Evolutionary conservation across 108 stramenopile species (phyloP).

Genomic region (Nitzschia putrida): DNA sequence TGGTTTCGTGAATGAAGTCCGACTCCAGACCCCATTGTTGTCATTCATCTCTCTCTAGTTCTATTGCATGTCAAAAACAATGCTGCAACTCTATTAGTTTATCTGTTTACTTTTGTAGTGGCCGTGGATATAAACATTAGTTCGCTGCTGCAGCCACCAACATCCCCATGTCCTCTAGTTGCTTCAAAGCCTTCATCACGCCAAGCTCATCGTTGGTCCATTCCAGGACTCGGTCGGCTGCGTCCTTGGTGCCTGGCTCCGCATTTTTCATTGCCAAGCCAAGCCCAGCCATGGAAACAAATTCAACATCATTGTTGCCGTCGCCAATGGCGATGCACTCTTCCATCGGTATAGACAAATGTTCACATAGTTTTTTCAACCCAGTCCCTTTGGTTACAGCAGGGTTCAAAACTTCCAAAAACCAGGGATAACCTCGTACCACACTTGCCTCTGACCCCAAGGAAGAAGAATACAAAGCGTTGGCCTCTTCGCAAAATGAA

Average conservation of each 20-base stretch:
- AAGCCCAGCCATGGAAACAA: slow-evolving; percentile 58
- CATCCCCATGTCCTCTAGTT: not conserved
- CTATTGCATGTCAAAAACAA: no score
- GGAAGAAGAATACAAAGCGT: not conserved
- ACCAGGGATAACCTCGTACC: slow-evolving; percentile 53
- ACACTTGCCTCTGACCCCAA: slow-evolving; percentile 24
- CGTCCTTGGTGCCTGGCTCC: slow-evolving; percentile 47
- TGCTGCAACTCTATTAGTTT: no score
- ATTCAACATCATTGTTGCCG: slow-evolving; percentile 79
- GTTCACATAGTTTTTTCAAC: slow-evolving; percentile 49
- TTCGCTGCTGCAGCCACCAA: not conserved
- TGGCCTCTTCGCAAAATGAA: not conserved
- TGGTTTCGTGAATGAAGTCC: no score
- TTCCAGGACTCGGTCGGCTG: slow-evolving; percentile 52
- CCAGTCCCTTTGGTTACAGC: slow-evolving; percentile 63
- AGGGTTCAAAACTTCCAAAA: slow-evolving; percentile 57
- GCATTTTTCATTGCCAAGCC: slow-evolving; percentile 83
- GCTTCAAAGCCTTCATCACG: slow-evolving; percentile 50
- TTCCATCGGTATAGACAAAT: slow-evolving; percentile 40
- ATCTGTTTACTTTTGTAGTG: no score
- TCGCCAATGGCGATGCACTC: slow-evolving; percentile 74
- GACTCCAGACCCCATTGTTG: no score
- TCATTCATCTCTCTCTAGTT: no score
- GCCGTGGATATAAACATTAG: not conserved
- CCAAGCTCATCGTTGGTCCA: slow-evolving; percentile 74